phyloP scores from a whole-genome alignment of 352 stramenopile genomes.

The Salisapilia sapeloensis region DNA sequence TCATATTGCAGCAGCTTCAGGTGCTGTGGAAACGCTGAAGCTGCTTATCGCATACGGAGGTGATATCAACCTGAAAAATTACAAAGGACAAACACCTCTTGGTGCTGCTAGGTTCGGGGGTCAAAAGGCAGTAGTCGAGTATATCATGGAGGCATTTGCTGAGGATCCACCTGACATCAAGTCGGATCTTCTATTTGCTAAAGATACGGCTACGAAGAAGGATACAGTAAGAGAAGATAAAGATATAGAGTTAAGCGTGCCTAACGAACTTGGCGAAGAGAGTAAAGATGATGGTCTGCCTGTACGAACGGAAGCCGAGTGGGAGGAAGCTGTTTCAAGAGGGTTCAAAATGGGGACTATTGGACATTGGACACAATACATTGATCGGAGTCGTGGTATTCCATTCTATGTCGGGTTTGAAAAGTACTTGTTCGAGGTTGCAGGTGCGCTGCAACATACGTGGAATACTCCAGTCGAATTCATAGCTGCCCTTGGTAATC shows the following conservation, averaged over 20 bases:
- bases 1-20: slow-evolving; percentile 41
- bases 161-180: slow-evolving; percentile 12
- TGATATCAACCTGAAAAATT: slow-evolving; percentile 79
- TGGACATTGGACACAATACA: slow-evolving; percentile 61
- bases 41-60: slow-evolving; percentile 59
- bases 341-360: slow-evolving; percentile 36
- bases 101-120: slow-evolving; percentile 57
- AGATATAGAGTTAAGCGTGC: slow-evolving; percentile 3
- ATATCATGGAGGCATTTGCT: slow-evolving; percentile 39
- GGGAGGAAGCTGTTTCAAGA: slow-evolving; percentile 14
- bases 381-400: slow-evolving; percentile 27
- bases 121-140: slow-evolving; percentile 34
- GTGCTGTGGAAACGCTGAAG: slow-evolving; percentile 45
- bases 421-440: slow-evolving; percentile 4
- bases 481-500: slow-evolving; percentile 30
- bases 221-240: slow-evolving; percentile 1
- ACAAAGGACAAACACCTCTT: slow-evolving; percentile 54
- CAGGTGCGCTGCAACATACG: slow-evolving; percentile 4
- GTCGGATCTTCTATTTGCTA: neutral
- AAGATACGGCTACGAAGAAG: slow-evolving; percentile 5
- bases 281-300: slow-evolving; percentile 4
- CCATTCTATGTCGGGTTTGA: slow-evolving; percentile 38
- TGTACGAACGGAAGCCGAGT: slow-evolving; percentile 15
- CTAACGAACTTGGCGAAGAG: slow-evolving; percentile 3
- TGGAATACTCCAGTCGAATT: slow-evolving; percentile 62